Conservation (phyloP, 495 filamentous ascomycete species). For the Aspergillus biplanus region DNA sequence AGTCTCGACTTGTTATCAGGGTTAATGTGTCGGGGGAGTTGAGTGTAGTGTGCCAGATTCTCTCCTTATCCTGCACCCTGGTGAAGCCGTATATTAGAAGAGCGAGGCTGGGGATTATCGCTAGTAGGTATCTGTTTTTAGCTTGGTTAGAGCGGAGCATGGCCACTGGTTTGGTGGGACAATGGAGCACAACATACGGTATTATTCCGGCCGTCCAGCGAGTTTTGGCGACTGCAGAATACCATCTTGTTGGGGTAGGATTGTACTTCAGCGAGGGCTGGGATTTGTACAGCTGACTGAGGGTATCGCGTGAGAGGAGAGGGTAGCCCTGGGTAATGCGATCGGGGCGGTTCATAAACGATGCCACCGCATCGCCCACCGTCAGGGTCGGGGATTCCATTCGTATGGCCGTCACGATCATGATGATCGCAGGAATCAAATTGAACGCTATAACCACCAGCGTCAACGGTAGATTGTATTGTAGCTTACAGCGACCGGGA, state of each 20-base stretch:
- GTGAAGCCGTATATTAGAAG: neutral
- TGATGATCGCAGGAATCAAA: constrained; percentile 15
- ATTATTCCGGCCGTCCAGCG: neutral
- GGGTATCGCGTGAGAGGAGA: constrained; percentile 10
- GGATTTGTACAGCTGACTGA: neutral
- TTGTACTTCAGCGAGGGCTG: neutral
- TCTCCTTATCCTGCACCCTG: neutral
- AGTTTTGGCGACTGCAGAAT: neutral
- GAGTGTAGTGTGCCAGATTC: constrained; percentile 29
- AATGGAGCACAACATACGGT: neutral
- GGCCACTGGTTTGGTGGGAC: neutral
- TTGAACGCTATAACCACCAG: constrained; percentile 15
- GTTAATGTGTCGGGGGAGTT: neutral
- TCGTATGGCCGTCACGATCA: constrained; percentile 10
- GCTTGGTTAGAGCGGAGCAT: neutral
- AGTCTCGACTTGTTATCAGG: constrained; percentile 6
- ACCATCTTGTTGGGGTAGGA: constrained; percentile 10
- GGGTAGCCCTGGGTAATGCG: constrained; percentile 8
- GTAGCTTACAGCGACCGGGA: constrained; percentile 17
- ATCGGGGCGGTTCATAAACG: constrained; percentile 21
- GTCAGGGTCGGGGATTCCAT: constrained; percentile 15
- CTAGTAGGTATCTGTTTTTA: neutral
- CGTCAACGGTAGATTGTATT: constrained; percentile 19
- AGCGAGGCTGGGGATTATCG: neutral
- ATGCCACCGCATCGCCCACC: constrained; percentile 23